Percentiles rank a stretch among this genome's conserved stretches.
Conservation (phyloP, 345 rosid species). For the Clausena lansium region DNA sequence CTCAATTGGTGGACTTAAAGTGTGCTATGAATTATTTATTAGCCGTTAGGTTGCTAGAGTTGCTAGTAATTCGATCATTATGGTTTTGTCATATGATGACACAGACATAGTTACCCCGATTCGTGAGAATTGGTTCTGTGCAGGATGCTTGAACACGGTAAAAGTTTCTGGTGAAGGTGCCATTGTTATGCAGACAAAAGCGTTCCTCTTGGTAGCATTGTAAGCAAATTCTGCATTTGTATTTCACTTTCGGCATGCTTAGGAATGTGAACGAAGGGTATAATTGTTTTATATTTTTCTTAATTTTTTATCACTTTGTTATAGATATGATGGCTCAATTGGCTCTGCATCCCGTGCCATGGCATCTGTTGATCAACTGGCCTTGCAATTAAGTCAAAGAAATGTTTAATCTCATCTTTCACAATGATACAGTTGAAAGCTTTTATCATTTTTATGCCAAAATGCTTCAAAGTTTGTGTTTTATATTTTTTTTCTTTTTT, state of each 20-base stretch:
- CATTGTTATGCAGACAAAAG: constrained; percentile 67
- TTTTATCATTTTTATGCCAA: neutral
- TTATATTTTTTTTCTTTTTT: neutral
- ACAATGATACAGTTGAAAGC: neutral
- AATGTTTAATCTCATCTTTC: constrained; percentile 25
- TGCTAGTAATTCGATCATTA: too few relatives aligned
- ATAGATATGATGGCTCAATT: constrained; percentile 76
- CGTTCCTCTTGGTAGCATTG: constrained; percentile 67
- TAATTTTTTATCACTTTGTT: neutral
- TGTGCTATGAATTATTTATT: neutral
- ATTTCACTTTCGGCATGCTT: neutral
- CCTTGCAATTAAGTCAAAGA: constrained; percentile 43
- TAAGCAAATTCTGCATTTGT: constrained; percentile 31
- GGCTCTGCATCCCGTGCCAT: constrained; percentile 72
- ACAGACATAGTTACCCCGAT: constrained; percentile 74
- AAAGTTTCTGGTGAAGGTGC: constrained; percentile 82
- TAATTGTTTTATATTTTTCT: neutral
- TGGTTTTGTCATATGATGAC: too few relatives aligned
- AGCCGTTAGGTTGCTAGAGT: neutral
- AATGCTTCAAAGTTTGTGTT: neutral
- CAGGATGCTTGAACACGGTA: constrained; percentile 66
- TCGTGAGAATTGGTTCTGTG: constrained; percentile 77
- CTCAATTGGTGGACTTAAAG: neutral
- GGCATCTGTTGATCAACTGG: constrained; percentile 68
- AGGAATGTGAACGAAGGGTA: neutral